A percentile compares a stretch with the other conserved stretches of the same genome.
Conservation (phyloP, 2,329 filamentous ascomycete species). For the Neocucurbitaria cava region DNA sequence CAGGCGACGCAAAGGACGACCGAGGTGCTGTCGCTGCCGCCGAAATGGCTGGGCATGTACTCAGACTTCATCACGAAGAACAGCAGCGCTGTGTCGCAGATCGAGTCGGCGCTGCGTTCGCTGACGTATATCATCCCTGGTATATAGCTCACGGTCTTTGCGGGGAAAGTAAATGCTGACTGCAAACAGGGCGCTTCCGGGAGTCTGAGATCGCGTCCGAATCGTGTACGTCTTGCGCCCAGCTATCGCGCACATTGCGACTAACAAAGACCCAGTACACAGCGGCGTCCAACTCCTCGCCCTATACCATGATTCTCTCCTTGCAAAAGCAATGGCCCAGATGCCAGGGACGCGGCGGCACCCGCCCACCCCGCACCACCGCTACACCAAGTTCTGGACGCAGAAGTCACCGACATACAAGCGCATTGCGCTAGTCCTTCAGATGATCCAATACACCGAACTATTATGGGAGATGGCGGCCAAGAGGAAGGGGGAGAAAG, state of each 20-base stretch:
- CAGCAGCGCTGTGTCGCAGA: slow-evolving; percentile 88
- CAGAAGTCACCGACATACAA: slow-evolving; percentile 73
- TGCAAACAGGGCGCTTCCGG: slow-evolving; percentile 72
- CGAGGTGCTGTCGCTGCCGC: slow-evolving; percentile 64
- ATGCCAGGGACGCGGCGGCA: slow-evolving; percentile 61
- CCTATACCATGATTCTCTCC: slow-evolving; percentile 88
- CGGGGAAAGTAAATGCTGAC: slow-evolving; percentile 24
- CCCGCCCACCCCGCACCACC: slow-evolving; percentile 63
- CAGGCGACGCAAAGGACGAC: slow-evolving; percentile 50
- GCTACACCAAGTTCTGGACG: slow-evolving; percentile 70
- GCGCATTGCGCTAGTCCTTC: slow-evolving; percentile 79
- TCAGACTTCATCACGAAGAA: slow-evolving; percentile 95
- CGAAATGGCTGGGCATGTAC: slow-evolving; percentile 75
- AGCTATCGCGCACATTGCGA: slow-evolving; percentile 5
- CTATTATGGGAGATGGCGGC: slow-evolving; percentile 97
- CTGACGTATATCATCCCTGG: slow-evolving; percentile 96
- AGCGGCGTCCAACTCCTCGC: slow-evolving; percentile 89
- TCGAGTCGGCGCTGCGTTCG: slow-evolving; percentile 90
- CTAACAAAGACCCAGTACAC: slow-evolving; percentile 64
- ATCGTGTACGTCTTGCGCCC: slow-evolving; percentile 62
- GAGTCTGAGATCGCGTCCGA: slow-evolving; percentile 96
- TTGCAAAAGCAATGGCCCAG: slow-evolving; percentile 69
- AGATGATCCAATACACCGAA: slow-evolving; percentile 94
- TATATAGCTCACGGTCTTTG: slow-evolving; percentile 40
- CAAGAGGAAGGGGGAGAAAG: slow-evolving; percentile 80